Conservation (phyloP, 1,284 basidiomycete species). For the Ganoderma leucocontextum region DNA sequence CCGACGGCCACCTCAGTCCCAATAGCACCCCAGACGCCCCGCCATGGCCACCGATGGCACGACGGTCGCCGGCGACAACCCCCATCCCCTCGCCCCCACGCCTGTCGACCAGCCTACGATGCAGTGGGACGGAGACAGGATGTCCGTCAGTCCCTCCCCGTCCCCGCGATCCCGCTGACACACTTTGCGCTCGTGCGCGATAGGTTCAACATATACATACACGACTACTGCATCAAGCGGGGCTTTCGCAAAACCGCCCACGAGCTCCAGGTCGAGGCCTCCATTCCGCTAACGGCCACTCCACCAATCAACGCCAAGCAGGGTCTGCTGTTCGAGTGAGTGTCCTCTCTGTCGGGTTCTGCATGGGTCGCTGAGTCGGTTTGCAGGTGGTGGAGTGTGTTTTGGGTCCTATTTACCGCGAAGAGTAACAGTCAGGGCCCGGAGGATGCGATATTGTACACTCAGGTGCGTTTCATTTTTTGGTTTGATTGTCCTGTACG, state of each 20-base stretch:
- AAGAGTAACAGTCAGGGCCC: conserved; percentile 69
- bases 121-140: conserved; percentile 65
- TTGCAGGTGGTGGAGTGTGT: conserved; percentile 84
- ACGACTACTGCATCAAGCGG: conserved; percentile 82
- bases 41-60: conserved; percentile 33
- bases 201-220: conserved; percentile 88
- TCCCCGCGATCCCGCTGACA: conserved; percentile 8
- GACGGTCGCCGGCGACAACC: conserved; percentile 19
- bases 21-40: conserved; percentile 18
- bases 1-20: conserved; percentile 21
- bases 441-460: conserved; percentile 77
- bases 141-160: conserved; percentile 44
- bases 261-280: conserved; percentile 70
- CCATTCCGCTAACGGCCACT: conserved; percentile 61
- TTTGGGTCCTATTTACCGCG: conserved; percentile 83
- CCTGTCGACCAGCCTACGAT: conserved; percentile 15
- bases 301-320: conserved; percentile 85
- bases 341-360: conserved; percentile 30
- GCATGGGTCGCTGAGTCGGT: background rate
- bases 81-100: conserved; percentile 4
- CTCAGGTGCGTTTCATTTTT: conserved; percentile 58
- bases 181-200: background rate
- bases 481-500: background rate
- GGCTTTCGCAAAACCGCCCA: conserved; percentile 75
- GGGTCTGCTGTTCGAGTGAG: conserved; percentile 83